Base-by-base conservation (phyloP, 768 basidiomycete species). In the Xerocomus spinulosus region DNA sequence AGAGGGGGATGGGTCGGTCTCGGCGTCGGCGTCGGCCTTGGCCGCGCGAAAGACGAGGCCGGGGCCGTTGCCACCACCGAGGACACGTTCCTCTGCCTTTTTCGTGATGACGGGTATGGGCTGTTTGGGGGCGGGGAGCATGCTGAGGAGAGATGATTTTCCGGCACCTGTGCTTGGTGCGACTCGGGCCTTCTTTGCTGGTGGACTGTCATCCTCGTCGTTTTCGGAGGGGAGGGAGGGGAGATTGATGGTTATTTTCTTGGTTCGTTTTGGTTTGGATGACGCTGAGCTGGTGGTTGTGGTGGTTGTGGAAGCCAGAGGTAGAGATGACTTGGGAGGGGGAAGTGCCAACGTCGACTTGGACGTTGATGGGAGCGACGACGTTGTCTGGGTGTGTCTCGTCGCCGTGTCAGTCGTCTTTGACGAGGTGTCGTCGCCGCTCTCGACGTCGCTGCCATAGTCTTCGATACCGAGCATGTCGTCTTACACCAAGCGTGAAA, bases 81-180 rank as follows among this genome's bases (percentile, higher is more conserved):
- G 73, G 13, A 86, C 75, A 25, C 82, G 73, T 52, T 79, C 75
- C 5, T 74, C 64, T 24, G 7, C 21, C 29, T 64, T 56, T 45
- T 64, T 67, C 51, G 52, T 43, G 21, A 63, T 59, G n/a, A 73
- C 61, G 9, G 78, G 73, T 6, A 20, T 67, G 59, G 46, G 72
- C 69, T 61, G 77, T 66, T 83, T 87, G 5, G 88, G 88, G 0
- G 81, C 77, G 28, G 88, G 88, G 10, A 91, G 73, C 82, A 89
- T 87, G 9, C 77, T 76, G 26, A 90, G 58, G 40, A 91, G 61
- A 3, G 80, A 77, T 0, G 87, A 90, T 12, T 62, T 61, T 9
- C 86, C 86, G 23, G 79, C 79, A 8, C 82, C 79, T 9, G 51
- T 32, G 24, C 44, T 43, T 18, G 74, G 50, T 28, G 75, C 73